phyloP scores from a whole-genome alignment of 306 rosid genomes.

The Oxytropis ochrocephala region DNA sequence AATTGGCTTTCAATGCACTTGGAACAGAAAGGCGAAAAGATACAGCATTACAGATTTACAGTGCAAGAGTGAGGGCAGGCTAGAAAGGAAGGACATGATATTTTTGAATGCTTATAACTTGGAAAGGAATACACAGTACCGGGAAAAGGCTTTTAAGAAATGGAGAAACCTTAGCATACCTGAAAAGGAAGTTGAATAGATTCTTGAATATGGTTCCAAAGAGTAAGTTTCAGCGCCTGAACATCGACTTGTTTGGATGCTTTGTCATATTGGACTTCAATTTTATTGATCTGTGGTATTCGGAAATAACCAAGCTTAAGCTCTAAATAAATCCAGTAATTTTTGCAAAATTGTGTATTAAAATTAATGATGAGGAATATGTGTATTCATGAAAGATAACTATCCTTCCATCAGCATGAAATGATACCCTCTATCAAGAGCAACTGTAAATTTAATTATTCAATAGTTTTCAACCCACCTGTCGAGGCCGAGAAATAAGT shows the following conservation, averaged over 20 bases:
- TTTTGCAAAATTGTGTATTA: neutral
- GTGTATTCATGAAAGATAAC: neutral
- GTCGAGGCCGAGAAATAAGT: slow-evolving; percentile 78
- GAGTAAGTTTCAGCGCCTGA: slow-evolving; percentile 64
- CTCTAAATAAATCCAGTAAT: neutral
- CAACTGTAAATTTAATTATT: neutral
- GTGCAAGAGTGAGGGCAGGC: neutral
- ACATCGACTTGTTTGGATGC: slow-evolving; percentile 90
- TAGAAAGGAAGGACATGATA: neutral
- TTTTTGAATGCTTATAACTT: neutral
- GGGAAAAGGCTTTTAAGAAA: neutral
- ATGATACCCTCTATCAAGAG: neutral
- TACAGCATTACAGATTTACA: neutral
- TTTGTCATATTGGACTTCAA: slow-evolving; percentile 87
- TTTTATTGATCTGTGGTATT: slow-evolving; percentile 67
- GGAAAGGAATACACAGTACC: neutral
- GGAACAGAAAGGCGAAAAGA: neutral
- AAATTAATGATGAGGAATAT: neutral
- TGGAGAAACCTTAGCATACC: slow-evolving; percentile 38
- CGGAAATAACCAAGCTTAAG: slow-evolving; percentile 19
- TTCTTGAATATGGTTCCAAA: slow-evolving; percentile 70
- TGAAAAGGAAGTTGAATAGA: slow-evolving; percentile 29
- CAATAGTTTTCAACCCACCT: slow-evolving; percentile 38
- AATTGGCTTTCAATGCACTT: neutral
- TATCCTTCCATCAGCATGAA: neutral